phyloP scores from a whole-genome alignment of 1,284 basidiomycete species.

The Ustilago nuda region DNA sequence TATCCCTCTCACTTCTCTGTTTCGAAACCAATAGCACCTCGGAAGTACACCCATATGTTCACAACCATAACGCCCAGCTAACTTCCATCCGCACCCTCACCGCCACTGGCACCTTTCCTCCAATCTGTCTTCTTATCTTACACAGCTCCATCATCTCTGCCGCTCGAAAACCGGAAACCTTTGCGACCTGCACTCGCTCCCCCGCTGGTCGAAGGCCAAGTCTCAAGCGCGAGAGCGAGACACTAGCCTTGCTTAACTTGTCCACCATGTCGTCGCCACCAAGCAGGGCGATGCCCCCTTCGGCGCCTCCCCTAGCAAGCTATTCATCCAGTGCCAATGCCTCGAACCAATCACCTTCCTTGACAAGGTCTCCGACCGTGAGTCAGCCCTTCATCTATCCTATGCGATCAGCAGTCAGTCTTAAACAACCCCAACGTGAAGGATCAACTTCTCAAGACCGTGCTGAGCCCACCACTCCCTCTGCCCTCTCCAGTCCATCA shows the following conservation, averaged over 20 bases:
- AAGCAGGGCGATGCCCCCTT: constrained; percentile 1
- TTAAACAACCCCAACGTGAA: constrained; percentile 45
- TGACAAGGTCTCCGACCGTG: constrained; percentile 31
- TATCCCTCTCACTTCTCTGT: no score
- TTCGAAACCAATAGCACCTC: no score
- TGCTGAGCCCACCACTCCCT: neutral
- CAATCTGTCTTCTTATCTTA: neutral
- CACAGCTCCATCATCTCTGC: neutral
- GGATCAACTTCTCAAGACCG: constrained; percentile 17
- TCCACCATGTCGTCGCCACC: constrained; percentile 38
- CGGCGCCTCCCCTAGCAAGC: constrained; percentile 16
- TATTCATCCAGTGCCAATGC: constrained; percentile 10
- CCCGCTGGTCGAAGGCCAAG: neutral
- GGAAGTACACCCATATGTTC: no score
- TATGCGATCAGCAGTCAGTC: constrained; percentile 60
- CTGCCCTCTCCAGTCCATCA: constrained; percentile 10
- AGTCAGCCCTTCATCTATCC: constrained; percentile 63
- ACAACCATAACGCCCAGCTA: neutral
- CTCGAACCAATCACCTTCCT: constrained; percentile 22
- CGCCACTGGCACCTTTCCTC: neutral
- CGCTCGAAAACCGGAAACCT: neutral
- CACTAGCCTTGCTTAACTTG: neutral
- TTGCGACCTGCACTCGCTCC: constrained; percentile 3
- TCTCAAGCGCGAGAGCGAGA: neutral
- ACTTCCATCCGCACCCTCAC: neutral